Evolutionary conservation across 805 yeast genomes (phyloP).

Genomic region (Kockiozyma suomiensis): DNA sequence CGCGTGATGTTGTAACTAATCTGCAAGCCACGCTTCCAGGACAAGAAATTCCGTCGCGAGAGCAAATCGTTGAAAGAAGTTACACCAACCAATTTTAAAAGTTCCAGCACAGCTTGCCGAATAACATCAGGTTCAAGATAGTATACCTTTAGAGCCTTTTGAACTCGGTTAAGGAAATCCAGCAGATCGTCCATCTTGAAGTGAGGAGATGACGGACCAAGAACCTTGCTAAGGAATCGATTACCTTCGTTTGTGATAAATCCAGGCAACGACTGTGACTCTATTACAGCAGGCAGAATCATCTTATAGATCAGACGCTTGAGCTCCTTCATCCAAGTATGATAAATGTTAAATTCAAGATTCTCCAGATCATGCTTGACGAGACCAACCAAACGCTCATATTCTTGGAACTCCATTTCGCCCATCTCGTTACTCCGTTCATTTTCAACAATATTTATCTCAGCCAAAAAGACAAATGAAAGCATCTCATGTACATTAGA

Average conservation of each 20-base stretch:
- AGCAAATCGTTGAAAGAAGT: slow-evolving; percentile 92
- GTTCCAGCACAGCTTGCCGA: slow-evolving; percentile 79
- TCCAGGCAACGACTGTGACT: slow-evolving; percentile 94
- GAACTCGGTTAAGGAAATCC: slow-evolving; percentile 83
- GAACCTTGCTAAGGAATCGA: slow-evolving; percentile 81
- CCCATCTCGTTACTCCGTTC: slow-evolving; percentile 83
- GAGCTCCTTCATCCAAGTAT: slow-evolving; percentile 95
- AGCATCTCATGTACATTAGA: slow-evolving; percentile 94
- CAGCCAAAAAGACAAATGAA: slow-evolving; percentile 93
- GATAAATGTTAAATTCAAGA: slow-evolving; percentile 88
- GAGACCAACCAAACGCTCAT: slow-evolving; percentile 82
- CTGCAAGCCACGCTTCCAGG: slow-evolving; percentile 98
- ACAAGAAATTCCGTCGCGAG: slow-evolving; percentile 89
- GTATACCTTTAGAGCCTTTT: slow-evolving; percentile 91
- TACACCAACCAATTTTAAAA: slow-evolving; percentile 85
- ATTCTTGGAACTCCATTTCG: slow-evolving; percentile 86
- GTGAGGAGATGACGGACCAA: slow-evolving; percentile 62
- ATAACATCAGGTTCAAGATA: slow-evolving; percentile 82
- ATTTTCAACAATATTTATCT: slow-evolving; percentile 83
- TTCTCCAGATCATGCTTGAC: slow-evolving; percentile 94
- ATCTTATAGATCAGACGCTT: slow-evolving; percentile 87
- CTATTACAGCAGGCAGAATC: slow-evolving; percentile 91
- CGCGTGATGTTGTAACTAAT: slow-evolving; percentile 95
- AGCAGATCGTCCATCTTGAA: slow-evolving; percentile 94
- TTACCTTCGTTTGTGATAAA: slow-evolving; percentile 83